Evolutionary conservation across 2,329 filamentous ascomycete genomes (phyloP).

Genomic region (Simplicillium sp.): DNA sequence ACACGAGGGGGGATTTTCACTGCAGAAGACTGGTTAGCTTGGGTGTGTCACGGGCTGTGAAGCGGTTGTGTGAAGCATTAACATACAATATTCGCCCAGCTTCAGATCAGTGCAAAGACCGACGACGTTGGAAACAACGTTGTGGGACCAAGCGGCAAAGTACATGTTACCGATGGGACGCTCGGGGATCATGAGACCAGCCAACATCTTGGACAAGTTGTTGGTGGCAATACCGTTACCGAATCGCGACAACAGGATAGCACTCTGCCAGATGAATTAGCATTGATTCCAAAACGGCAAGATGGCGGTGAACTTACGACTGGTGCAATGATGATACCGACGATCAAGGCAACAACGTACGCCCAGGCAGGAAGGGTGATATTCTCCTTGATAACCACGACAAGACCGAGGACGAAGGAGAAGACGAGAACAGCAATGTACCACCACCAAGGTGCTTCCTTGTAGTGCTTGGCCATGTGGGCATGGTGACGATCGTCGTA

Average conservation of each 20-base stretch:
- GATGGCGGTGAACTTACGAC: conserved; percentile 23
- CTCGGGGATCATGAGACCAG: conserved; percentile 38
- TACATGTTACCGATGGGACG: conserved; percentile 48
- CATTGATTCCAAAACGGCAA: background rate
- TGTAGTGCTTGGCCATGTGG: conserved; percentile 43
- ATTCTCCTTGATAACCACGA: conserved; percentile 34
- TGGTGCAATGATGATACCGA: conserved; percentile 37
- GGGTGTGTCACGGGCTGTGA: background rate
- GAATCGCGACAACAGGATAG: conserved; percentile 39
- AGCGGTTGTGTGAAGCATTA: too few species aligned
- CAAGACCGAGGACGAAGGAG: conserved; percentile 35
- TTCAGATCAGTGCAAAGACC: conserved; percentile 44
- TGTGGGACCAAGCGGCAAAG: conserved; percentile 50
- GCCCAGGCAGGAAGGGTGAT: conserved; percentile 37
- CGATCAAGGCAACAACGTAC: conserved; percentile 32
- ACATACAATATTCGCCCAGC: conserved; percentile 47
- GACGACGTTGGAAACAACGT: conserved; percentile 40
- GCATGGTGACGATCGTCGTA: conserved; percentile 41
- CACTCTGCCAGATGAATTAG: conserved; percentile 27
- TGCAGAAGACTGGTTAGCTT: conserved; percentile 16
- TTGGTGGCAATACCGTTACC: conserved; percentile 51
- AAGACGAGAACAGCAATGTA: conserved; percentile 28
- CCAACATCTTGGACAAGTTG: conserved; percentile 48
- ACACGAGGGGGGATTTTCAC: conserved; percentile 44
- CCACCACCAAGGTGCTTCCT: conserved; percentile 40